phyloP scores from a whole-genome alignment of 164 flowering plant genomes.

The Hamamelis virginiana region DNA sequence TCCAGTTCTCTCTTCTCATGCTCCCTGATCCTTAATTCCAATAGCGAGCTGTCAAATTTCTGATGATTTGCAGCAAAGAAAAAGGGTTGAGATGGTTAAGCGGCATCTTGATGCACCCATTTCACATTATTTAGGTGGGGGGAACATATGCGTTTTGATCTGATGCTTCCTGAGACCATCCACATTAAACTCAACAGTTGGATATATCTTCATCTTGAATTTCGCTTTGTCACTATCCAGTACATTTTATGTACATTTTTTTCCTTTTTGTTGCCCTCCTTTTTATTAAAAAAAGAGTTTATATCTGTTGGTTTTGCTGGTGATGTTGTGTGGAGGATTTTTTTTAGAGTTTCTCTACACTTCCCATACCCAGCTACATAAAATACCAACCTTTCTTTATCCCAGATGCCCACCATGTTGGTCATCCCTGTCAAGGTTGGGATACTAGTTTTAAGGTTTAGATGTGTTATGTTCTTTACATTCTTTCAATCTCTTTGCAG shows the following conservation, averaged over 20 bases:
- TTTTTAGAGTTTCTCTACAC: slow-evolving; percentile 19
- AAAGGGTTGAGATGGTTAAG: slow-evolving; percentile 21
- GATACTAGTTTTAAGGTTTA: slow-evolving; percentile 1
- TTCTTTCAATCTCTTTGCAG: background rate
- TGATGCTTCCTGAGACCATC: slow-evolving; percentile 26
- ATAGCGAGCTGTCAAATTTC: too few relatives aligned
- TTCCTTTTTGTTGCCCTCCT: background rate
- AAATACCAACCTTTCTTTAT: slow-evolving; percentile 19
- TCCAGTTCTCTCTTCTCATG: too few relatives aligned
- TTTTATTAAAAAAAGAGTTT: background rate
- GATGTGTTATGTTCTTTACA: too few relatives aligned
- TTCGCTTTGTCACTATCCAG: slow-evolving; percentile 22
- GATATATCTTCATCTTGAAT: slow-evolving; percentile 7
- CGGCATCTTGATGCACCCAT: slow-evolving; percentile 7
- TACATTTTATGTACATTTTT: slow-evolving; percentile 8
- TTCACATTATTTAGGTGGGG: too few relatives aligned
- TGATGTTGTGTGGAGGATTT: slow-evolving; percentile 27
- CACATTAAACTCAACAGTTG: slow-evolving; percentile 16
- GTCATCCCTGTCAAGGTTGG: slow-evolving; percentile 32
- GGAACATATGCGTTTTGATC: too few relatives aligned
- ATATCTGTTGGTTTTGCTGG: slow-evolving; percentile 11
- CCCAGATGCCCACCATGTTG: slow-evolving; percentile 17
- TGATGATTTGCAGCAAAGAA: too few relatives aligned
- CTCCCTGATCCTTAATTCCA: too few relatives aligned
- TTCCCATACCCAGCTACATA: slow-evolving; percentile 34